phyloP scores from a whole-genome alignment of 2,329 filamentous ascomycete genomes.

The Diaporthe aspalathi region DNA sequence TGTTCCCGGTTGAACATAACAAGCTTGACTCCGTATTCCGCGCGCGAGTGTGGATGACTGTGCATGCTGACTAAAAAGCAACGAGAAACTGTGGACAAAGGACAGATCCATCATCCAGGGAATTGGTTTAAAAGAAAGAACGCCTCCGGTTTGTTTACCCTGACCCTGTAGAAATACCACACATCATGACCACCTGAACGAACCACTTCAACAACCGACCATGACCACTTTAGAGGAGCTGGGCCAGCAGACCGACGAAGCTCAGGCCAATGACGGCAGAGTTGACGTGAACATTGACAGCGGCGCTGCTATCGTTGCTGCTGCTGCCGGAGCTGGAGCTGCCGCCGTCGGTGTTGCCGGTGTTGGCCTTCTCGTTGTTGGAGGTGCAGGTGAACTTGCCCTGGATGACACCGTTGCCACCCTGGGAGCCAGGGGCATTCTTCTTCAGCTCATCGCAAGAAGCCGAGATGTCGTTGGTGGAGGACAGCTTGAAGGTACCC shows the following conservation, averaged over 20 bases:
- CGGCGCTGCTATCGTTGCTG: constrained; percentile 47
- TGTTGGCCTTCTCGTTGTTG: constrained; percentile 65
- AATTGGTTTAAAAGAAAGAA: constrained; percentile 41
- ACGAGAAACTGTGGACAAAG: constrained; percentile 39
- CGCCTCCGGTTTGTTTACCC: constrained; percentile 41
- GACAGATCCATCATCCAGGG: constrained; percentile 40
- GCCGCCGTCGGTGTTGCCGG: constrained; percentile 53
- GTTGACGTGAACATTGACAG: constrained; percentile 61
- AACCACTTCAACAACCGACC: constrained; percentile 33
- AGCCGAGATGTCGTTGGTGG: constrained; percentile 68
- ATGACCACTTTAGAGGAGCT: constrained; percentile 61
- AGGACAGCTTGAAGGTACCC: constrained; percentile 78
- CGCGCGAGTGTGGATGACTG: constrained; percentile 39
- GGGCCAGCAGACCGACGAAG: constrained; percentile 59
- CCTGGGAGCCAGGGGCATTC: constrained; percentile 51
- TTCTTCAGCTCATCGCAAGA: constrained; percentile 67
- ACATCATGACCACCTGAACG: constrained; percentile 33
- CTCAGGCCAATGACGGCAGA: constrained; percentile 60
- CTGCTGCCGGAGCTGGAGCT: constrained; percentile 33
- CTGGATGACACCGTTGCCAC: constrained; percentile 57
- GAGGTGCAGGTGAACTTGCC: constrained; percentile 63
- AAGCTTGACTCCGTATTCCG: constrained; percentile 38
- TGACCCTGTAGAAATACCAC: constrained; percentile 39
- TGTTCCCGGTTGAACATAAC: constrained; percentile 53
- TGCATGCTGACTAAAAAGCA: constrained; percentile 38